phyloP scores from a whole-genome alignment of 2,329 filamentous ascomycete genomes.

The Colletotrichum spinosum region DNA sequence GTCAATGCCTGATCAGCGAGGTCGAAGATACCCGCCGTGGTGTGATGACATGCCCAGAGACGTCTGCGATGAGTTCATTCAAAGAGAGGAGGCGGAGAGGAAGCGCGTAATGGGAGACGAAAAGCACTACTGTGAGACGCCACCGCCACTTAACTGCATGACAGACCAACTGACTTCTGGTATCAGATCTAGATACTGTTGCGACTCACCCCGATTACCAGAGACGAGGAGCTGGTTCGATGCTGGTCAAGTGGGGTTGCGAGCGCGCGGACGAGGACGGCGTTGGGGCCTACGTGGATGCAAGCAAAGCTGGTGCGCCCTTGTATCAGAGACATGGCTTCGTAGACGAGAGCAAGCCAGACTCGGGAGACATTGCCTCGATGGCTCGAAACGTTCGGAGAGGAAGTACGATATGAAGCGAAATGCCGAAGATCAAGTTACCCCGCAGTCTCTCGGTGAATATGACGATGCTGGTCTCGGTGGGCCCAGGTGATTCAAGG shows the following conservation, averaged over 20 bases:
- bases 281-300: constrained; percentile 42
- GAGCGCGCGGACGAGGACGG: constrained; percentile 39
- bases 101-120: constrained; percentile 15
- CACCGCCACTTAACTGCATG: background rate
- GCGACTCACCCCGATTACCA: constrained; percentile 44
- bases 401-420: background rate
- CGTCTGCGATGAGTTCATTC: constrained; percentile 16
- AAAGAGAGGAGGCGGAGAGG: constrained; percentile 9
- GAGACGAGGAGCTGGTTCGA: constrained; percentile 41
- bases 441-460: no score
- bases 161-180: background rate
- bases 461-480: no score
- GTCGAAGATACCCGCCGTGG: constrained; percentile 26
- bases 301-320: constrained; percentile 30
- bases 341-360: constrained; percentile 20
- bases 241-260: constrained; percentile 43
- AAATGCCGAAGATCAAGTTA: no score
- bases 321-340: constrained; percentile 27
- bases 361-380: background rate
- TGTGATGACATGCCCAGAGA: constrained; percentile 23
- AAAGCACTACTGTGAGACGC: constrained; percentile 16
- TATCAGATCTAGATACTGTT: constrained; percentile 41
- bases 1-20: constrained; percentile 17
- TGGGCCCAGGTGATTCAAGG: no score
- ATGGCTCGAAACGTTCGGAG: constrained; percentile 8